Conservation (phyloP, 1,284 basidiomycete genomes). For the Rhodotorula sp. region DNA sequence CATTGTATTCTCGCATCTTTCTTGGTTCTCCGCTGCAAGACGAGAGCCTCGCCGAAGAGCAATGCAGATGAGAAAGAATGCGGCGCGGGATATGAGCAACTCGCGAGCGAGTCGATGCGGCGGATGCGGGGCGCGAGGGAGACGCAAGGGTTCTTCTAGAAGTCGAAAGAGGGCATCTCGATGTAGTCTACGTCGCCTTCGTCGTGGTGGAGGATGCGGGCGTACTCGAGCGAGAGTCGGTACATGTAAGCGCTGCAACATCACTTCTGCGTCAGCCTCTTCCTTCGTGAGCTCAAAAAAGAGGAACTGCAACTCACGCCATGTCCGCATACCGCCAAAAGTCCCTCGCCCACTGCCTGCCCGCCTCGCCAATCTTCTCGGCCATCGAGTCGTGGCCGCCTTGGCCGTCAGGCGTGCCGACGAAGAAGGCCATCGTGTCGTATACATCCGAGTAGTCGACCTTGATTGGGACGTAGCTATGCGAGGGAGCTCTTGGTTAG, state of each 20-base stretch:
- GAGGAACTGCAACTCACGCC: slow-evolving; percentile 45
- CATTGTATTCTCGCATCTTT: no score
- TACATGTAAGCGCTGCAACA: slow-evolving; percentile 42
- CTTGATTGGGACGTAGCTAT: slow-evolving; percentile 49
- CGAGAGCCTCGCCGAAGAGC: not conserved
- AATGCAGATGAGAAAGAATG: not conserved
- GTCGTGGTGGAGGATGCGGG: slow-evolving; percentile 30
- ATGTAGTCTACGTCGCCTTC: slow-evolving; percentile 36
- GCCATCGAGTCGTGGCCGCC: slow-evolving; percentile 59
- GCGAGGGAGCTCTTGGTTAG: not conserved
- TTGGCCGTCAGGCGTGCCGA: slow-evolving; percentile 50
- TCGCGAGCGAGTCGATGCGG: no score
- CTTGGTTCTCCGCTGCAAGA: not conserved
- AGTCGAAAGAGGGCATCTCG: slow-evolving; percentile 21
- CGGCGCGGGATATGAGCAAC: not conserved
- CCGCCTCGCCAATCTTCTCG: slow-evolving; percentile 58
- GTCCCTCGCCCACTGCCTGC: slow-evolving; percentile 60
- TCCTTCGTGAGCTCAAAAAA: not conserved
- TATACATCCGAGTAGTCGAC: slow-evolving; percentile 55
- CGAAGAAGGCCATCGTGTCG: slow-evolving; percentile 54
- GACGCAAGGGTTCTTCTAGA: not conserved
- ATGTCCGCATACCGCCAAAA: slow-evolving; percentile 67
- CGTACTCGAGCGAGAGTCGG: slow-evolving; percentile 41
- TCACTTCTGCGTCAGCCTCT: not conserved
- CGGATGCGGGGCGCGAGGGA: not conserved